Base-by-base conservation (phyloP, 306 rosid genomes). In the Vigna mungo region DNA sequence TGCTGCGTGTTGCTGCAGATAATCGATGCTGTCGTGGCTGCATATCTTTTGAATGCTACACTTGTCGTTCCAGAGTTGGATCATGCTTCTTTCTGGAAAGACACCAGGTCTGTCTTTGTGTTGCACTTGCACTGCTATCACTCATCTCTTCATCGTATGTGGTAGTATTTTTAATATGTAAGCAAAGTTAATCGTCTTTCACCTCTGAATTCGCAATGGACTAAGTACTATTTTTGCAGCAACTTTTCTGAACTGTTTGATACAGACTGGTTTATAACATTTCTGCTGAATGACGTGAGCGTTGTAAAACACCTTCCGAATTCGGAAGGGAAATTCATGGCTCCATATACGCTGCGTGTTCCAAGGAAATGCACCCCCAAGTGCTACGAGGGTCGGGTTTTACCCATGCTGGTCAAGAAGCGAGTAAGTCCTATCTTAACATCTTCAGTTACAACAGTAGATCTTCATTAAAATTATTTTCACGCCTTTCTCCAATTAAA, bases 11-110 rank as follows among this genome's bases (percentile, higher is more conserved):
- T 80, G 71, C 49, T 86, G 90, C 87, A 94, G 98, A 90, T 94
- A 71, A 87, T 84, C 27, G 97, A 94, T 87, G 97, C 94, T 66
- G 98, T 94, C 71, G 98, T 92, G 36, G 97, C 90, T 56, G 98
- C 98, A 68, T 89, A 90, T 72, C 72, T 94, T 52, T 80, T 94
- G 82, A 94, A 94, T 77, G 97, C 97, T 74, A 94, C 97, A 43
- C 94, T 94, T 56, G 93, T 92, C 75, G 84, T 92, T 84, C 98
- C 98, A n/a, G 87, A 79, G 85, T 84, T 94, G 83, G 98, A 94
- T 83, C 93, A 90, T 81, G 75, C 86, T 41, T 94, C 98, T 16
- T 94, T 84, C 75, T 94, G 98, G 98, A 85, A 92, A 79, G 98
- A 94, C 85, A 71, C 68, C 17, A 94, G 97, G 98, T 90, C 20